phyloP scores from a whole-genome alignment of 768 basidiomycete genomes.

The Lentinula sp. region DNA sequence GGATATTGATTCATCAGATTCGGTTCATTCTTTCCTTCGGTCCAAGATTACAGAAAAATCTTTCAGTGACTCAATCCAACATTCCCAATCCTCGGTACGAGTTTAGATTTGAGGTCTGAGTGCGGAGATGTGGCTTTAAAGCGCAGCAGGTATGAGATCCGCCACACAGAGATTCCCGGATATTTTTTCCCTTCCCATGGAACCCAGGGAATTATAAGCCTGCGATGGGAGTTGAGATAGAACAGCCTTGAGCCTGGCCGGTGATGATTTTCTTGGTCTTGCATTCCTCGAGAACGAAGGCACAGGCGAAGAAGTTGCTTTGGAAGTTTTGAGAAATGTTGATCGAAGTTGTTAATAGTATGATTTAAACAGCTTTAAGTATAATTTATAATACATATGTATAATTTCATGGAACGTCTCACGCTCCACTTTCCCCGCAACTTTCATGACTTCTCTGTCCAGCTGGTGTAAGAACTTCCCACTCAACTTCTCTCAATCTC shows the following conservation, averaged over 20 bases:
- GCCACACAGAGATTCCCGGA: not conserved
- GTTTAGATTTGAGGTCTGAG: too few relatives aligned
- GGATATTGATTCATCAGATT: too few relatives aligned
- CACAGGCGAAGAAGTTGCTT: not conserved
- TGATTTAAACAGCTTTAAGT: not conserved
- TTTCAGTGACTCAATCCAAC: too few relatives aligned
- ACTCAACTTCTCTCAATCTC: constrained; percentile 8
- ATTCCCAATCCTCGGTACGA: too few relatives aligned
- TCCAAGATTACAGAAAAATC: too few relatives aligned
- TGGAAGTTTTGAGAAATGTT: not conserved
- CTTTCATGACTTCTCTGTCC: constrained; percentile 22
- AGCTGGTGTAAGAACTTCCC: constrained; percentile 28
- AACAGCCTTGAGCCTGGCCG: not conserved
- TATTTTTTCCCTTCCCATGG: not conserved
- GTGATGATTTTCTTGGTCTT: not conserved
- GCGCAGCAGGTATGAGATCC: not conserved
- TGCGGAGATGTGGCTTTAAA: too few relatives aligned
- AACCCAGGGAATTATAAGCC: not conserved
- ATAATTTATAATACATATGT: not conserved
- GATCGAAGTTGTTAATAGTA: not conserved
- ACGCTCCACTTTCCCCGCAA: not conserved
- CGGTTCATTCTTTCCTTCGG: too few relatives aligned
- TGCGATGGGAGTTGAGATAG: not conserved
- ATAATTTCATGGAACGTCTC: not conserved
- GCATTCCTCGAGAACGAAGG: not conserved